Evolutionary conservation across 106 monocot genomes (phyloP).

Genomic region (Cymbidium sinense): DNA sequence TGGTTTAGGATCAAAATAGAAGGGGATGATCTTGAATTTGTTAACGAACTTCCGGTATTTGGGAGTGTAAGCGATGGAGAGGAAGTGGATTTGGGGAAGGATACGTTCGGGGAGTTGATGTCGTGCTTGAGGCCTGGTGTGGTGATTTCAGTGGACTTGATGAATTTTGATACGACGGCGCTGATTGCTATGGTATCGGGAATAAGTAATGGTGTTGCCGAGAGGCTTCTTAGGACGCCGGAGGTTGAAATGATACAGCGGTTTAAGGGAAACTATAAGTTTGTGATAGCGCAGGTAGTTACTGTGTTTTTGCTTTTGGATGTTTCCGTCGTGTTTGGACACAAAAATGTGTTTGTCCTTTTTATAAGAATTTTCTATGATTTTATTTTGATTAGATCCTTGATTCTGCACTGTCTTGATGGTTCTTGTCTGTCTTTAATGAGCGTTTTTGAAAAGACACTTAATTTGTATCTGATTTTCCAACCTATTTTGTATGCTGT

Average conservation of each 20-base stretch:
- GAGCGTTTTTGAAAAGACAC: not conserved
- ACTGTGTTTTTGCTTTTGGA: not conserved
- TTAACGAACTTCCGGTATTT: not conserved
- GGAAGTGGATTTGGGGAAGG: slow-evolving; percentile 11
- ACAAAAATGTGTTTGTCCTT: not conserved
- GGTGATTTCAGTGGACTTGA: slow-evolving; percentile 14
- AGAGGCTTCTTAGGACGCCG: slow-evolving; percentile 27
- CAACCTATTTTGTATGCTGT: not conserved
- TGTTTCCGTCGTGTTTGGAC: not conserved
- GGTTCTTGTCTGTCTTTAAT: not conserved
- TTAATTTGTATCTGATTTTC: not conserved
- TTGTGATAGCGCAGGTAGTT: slow-evolving; percentile 81
- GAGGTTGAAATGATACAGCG: slow-evolving; percentile 37
- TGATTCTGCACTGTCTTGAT: not conserved
- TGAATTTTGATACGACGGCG: slow-evolving; percentile 96
- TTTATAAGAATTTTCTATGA: not conserved
- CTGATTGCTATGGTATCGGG: slow-evolving; percentile 88
- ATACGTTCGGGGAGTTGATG: slow-evolving; percentile 31
- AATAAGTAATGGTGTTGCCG: slow-evolving; percentile 75
- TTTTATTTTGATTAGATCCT: not conserved
- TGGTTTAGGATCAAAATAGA: slow-evolving; percentile 47
- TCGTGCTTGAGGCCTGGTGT: slow-evolving; percentile 16
- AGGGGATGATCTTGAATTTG: not conserved
- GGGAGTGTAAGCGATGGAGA: not conserved
- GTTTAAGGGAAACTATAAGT: slow-evolving; percentile 85